A percentile compares a stretch with the other conserved stretches of the same genome.
Evolutionary conservation across 768 basidiomycete genomes (phyloP).

Genomic region (Pisolithus orientalis): DNA sequence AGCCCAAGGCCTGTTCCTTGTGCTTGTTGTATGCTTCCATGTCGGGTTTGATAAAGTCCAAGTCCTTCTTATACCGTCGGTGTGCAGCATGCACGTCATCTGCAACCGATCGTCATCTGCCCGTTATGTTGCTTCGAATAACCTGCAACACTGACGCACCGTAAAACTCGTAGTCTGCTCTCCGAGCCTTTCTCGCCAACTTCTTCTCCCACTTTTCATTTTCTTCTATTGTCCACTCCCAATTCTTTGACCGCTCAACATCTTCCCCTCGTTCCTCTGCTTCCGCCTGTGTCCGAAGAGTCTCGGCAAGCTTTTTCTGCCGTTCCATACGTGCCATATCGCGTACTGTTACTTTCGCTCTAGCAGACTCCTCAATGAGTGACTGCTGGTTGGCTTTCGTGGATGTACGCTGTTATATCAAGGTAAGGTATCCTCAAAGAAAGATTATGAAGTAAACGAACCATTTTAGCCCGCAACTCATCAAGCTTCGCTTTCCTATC

Average conservation of each 20-base stretch:
- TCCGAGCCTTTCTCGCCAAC: conserved; percentile 9
- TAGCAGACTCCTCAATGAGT: conserved; percentile 81
- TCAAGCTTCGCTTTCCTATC: no score
- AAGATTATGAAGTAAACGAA: no score
- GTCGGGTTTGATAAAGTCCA: conserved; percentile 85
- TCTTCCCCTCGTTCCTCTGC: conserved; percentile 93
- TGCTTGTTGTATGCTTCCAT: conserved; percentile 32
- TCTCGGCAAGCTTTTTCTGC: conserved; percentile 87
- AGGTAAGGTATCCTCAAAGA: no score
- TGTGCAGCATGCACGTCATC: conserved; percentile 89
- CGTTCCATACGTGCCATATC: conserved; percentile 82
- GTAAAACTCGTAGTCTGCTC: conserved; percentile 88
- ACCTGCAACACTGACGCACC: conserved; percentile 41
- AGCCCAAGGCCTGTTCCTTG: conserved; percentile 78
- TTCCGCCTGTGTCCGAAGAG: conserved; percentile 74
- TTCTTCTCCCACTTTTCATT: no score
- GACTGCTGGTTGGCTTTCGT: conserved; percentile 80
- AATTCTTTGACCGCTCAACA: conserved; percentile 59
- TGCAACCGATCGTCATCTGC: conserved; percentile 24
- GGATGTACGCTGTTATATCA: conserved; percentile 53
- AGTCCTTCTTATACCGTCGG: conserved; percentile 86
- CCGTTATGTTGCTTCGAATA: background rate
- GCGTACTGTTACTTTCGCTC: conserved; percentile 66
- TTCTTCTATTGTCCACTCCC: no score
- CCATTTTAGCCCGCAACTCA: no score